phyloP scores from a whole-genome alignment of 1,139 yeast genomes.

The Wickerhamomyces sp. region DNA sequence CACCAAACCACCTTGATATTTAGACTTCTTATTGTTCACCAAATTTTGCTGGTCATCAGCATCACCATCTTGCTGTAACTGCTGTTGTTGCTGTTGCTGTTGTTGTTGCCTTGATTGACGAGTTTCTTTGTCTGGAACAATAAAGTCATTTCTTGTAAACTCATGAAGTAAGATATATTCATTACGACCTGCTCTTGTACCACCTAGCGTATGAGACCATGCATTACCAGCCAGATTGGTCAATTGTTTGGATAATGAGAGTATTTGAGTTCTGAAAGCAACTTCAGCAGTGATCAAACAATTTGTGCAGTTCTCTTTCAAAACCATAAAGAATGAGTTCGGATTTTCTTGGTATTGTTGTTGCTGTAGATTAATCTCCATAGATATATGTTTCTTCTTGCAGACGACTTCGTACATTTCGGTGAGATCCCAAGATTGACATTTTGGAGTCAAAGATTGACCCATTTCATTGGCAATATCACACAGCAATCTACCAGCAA shows the following conservation, averaged over 20 bases:
- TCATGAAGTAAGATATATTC: constrained; percentile 92
- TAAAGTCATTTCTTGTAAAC: constrained; percentile 72
- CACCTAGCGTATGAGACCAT: constrained; percentile 92
- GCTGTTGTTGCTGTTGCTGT: constrained; percentile 34
- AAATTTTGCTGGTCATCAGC: constrained; percentile 43
- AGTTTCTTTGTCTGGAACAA: constrained; percentile 85
- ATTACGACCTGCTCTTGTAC: constrained; percentile 95
- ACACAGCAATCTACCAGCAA: constrained; percentile 84
- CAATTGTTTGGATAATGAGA: constrained; percentile 85
- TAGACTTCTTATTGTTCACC: constrained; percentile 63
- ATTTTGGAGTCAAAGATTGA: constrained; percentile 82
- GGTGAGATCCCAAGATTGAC: constrained; percentile 93
- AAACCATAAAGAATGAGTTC: constrained; percentile 58
- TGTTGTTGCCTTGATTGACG: constrained; percentile 39
- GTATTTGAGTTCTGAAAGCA: constrained; percentile 77
- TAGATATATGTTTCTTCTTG: constrained; percentile 52
- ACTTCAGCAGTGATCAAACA: constrained; percentile 73
- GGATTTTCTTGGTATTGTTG: constrained; percentile 68
- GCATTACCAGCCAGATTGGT: constrained; percentile 96
- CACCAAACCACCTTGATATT: constrained; percentile 94
- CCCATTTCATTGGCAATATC: constrained; percentile 96
- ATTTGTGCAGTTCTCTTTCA: constrained; percentile 64
- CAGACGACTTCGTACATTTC: constrained; percentile 86
- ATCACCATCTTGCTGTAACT: constrained; percentile 27
- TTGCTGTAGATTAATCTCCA: constrained; percentile 71